Conservation (phyloP, 202 grass and related monocot species). For the Zoysia matrella region DNA sequence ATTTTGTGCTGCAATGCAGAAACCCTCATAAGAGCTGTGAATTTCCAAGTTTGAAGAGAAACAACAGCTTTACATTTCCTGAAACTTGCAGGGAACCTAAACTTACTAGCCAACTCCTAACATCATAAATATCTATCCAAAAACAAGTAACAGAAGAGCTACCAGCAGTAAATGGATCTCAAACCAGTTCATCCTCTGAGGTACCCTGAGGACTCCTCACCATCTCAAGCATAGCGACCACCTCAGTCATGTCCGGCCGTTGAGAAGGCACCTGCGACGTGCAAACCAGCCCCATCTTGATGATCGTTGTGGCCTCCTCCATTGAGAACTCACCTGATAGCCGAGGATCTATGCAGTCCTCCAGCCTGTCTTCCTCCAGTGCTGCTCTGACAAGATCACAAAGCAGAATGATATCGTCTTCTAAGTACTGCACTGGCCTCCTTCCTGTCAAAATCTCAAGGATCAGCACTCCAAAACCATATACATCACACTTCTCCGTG, state of each 20-base stretch:
- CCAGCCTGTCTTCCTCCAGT: constrained; percentile 74
- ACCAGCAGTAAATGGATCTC: constrained; percentile 35
- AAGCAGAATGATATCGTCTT: constrained; percentile 90
- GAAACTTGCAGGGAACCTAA: constrained; percentile 10
- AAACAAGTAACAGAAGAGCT: background rate
- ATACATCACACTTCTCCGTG: constrained; percentile 89
- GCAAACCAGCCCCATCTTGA: constrained; percentile 87
- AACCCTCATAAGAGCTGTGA: background rate
- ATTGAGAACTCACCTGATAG: constrained; percentile 66
- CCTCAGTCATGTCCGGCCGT: constrained; percentile 80
- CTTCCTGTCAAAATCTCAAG: constrained; percentile 81
- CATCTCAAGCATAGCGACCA: constrained; percentile 84
- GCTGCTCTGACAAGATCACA: constrained; percentile 72
- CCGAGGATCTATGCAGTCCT: constrained; percentile 72
- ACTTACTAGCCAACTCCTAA: background rate
- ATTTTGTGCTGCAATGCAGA: background rate
- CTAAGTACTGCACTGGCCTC: constrained; percentile 87
- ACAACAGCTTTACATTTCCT: constrained; percentile 13
- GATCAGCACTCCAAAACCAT: constrained; percentile 80
- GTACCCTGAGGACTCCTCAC: constrained; percentile 68
- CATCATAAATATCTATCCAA: constrained; percentile 24
- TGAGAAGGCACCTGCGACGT: constrained; percentile 94
- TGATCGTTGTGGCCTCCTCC: constrained; percentile 75
- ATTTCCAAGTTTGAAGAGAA: background rate
- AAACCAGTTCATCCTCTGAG: constrained; percentile 71